These are phyloP conservation scores for Myxozyma kluyveri DNA, from an alignment of 805 yeast species.

Conservation along the genomic window DNA sequence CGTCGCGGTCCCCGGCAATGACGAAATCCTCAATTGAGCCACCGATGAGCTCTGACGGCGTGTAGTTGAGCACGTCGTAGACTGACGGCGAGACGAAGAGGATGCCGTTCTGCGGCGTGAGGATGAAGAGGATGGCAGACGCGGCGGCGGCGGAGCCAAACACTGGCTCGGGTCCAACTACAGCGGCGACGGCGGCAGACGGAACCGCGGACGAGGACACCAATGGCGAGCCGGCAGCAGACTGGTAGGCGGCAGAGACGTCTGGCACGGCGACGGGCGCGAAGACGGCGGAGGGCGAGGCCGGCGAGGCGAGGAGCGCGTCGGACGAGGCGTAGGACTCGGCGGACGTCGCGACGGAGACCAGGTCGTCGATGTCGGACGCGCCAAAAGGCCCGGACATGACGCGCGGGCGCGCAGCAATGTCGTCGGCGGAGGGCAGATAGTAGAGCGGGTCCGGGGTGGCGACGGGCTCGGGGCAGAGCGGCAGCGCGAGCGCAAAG, in stretches of 20 bases:
- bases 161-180: background rate
- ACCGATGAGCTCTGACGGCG: slow-evolving; percentile 22
- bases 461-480: background rate
- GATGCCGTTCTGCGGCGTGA: slow-evolving; percentile 15
- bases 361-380: background rate
- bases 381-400: slow-evolving; percentile 3
- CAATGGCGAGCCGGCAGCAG: background rate
- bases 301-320: background rate
- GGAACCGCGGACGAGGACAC: slow-evolving; percentile 2
- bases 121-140: slow-evolving; percentile 17
- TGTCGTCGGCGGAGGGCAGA: slow-evolving; percentile 10
- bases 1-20: slow-evolving; percentile 21
- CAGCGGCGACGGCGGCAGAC: slow-evolving; percentile 1
- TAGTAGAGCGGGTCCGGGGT: slow-evolving; percentile 10
- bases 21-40: slow-evolving; percentile 12
- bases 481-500: background rate
- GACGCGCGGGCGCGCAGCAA: slow-evolving; percentile 6
- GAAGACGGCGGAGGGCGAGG: slow-evolving; percentile 1
- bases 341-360: background rate
- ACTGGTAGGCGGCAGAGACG: background rate
- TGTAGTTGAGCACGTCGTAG: slow-evolving; percentile 19
- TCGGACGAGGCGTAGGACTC: background rate
- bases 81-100: slow-evolving; percentile 26
- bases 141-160: background rate
- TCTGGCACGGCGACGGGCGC: slow-evolving; percentile 6